Evolutionary conservation across 2,329 filamentous ascomycete species (phyloP).

Genomic region (Aureobasidium zeae): DNA sequence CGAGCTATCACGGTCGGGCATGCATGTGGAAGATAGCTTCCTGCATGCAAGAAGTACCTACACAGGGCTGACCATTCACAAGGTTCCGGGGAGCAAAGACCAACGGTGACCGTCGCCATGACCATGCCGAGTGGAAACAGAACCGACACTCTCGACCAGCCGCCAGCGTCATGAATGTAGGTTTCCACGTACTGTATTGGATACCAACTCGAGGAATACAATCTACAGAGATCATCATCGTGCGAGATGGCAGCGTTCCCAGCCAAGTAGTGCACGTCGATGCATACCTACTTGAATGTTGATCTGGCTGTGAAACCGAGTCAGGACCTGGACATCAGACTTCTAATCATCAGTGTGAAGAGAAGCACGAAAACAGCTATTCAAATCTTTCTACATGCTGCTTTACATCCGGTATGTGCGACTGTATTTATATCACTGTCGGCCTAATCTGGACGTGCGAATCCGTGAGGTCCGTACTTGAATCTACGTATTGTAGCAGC

Average conservation of each 20-base stretch:
- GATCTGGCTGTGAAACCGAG: too few relatives aligned
- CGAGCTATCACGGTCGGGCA: constrained; percentile 3
- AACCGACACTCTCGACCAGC: neutral
- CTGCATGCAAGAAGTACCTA: constrained; percentile 6
- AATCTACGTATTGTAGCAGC: neutral
- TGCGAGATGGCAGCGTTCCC: neutral
- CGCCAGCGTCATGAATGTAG: constrained; percentile 5
- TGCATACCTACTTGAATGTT: too few relatives aligned
- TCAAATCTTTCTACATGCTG: too few relatives aligned
- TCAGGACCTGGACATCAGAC: too few relatives aligned
- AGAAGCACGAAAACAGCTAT: too few relatives aligned
- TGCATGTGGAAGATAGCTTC: constrained; percentile 4
- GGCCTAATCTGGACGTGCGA: too few relatives aligned
- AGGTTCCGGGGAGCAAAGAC: constrained; percentile 14
- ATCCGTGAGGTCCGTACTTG: neutral
- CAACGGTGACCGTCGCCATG: constrained; percentile 2
- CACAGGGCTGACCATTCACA: constrained; percentile 9
- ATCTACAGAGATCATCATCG: neutral
- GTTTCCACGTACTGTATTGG: constrained; percentile 6
- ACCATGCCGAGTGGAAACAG: neutral
- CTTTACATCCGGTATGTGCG: too few relatives aligned
- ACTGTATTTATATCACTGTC: too few relatives aligned
- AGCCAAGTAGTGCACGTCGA: too few relatives aligned
- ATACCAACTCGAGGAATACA: neutral
- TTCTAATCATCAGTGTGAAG: too few relatives aligned